phyloP scores from a whole-genome alignment of 1,139 yeast species.

The Yamadazyma aaseri region DNA sequence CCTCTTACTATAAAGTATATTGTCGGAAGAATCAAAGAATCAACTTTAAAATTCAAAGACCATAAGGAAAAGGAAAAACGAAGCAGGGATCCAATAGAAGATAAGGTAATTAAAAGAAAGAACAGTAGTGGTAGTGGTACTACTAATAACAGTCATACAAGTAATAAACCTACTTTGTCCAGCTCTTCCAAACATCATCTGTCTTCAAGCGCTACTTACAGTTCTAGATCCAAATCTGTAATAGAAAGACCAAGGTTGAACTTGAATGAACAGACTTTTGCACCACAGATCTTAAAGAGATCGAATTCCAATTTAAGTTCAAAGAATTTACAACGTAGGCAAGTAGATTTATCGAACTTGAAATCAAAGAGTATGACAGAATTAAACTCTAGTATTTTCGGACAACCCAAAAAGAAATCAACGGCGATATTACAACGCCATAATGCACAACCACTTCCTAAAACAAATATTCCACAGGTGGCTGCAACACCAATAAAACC shows the following conservation, averaged over 20 bases:
- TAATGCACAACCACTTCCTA: neutral
- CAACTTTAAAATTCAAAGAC: conserved; percentile 31
- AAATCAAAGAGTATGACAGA: conserved; percentile 12
- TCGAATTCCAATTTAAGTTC: conserved; percentile 46
- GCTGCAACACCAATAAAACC: conserved; percentile 16
- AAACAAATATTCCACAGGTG: conserved; percentile 13
- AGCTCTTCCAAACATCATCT: neutral
- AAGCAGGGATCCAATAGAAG: neutral
- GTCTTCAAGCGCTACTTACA: neutral
- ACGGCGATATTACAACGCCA: neutral
- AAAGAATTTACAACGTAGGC: conserved; percentile 42
- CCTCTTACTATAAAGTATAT: conserved; percentile 48
- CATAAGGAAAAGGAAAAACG: neutral
- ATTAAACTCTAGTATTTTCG: conserved; percentile 7
- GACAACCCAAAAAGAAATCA: conserved; percentile 7
- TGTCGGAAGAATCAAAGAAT: conserved; percentile 51
- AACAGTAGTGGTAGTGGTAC: neutral
- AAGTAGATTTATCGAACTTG: conserved; percentile 37
- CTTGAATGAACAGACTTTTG: conserved; percentile 20
- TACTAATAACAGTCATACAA: conserved; percentile 2
- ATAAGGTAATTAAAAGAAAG: neutral
- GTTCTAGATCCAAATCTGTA: conserved; percentile 1
- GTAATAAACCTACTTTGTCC: neutral
- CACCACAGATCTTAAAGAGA: conserved; percentile 37
- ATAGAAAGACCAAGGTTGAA: conserved; percentile 9